Conservation (phyloP, 805 yeast genomes). For the Zygosaccharomyces lentus region DNA sequence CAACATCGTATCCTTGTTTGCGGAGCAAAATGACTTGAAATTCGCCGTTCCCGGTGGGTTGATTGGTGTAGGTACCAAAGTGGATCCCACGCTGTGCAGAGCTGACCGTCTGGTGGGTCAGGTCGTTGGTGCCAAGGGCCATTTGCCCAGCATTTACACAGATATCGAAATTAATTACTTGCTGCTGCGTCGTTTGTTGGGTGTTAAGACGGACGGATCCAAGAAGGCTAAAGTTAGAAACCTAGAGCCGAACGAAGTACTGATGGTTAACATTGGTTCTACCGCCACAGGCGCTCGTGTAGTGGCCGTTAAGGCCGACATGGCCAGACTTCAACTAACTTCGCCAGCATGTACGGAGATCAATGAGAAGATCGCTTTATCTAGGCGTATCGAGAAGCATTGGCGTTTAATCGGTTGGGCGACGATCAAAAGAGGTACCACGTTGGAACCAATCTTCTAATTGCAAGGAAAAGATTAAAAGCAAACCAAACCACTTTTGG, state of each 20-base stretch:
- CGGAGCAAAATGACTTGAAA: slow-evolving; percentile 95
- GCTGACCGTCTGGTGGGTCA: slow-evolving; percentile 99
- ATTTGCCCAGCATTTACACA: slow-evolving; percentile 91
- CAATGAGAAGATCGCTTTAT: slow-evolving; percentile 95
- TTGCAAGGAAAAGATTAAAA: slow-evolving; percentile 4
- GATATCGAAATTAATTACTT: slow-evolving; percentile 97
- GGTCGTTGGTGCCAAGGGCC: slow-evolving; percentile 96
- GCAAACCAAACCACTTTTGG: slow-evolving; percentile 10
- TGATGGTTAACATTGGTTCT: slow-evolving; percentile 98
- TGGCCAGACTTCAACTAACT: slow-evolving; percentile 96
- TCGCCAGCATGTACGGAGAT: slow-evolving; percentile 99
- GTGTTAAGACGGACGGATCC: slow-evolving; percentile 97
- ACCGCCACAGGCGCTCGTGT: slow-evolving; percentile 99
- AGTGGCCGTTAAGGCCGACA: slow-evolving; percentile 95
- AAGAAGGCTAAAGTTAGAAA: slow-evolving; percentile 96
- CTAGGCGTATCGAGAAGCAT: slow-evolving; percentile 98
- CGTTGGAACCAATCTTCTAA: slow-evolving; percentile 64
- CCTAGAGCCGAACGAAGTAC: slow-evolving; percentile 87
- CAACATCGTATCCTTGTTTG: slow-evolving; percentile 87
- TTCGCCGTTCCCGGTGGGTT: slow-evolving; percentile 99
- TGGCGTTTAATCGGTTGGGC: slow-evolving; percentile 99
- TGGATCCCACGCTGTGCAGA: slow-evolving; percentile 97
- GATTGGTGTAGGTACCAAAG: slow-evolving; percentile 98
- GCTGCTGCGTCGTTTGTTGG: slow-evolving; percentile 91
- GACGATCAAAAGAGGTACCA: slow-evolving; percentile 89